Evolutionary conservation across 2,329 filamentous ascomycete species (phyloP).

Genomic region (Dactylellina parvicollis): DNA sequence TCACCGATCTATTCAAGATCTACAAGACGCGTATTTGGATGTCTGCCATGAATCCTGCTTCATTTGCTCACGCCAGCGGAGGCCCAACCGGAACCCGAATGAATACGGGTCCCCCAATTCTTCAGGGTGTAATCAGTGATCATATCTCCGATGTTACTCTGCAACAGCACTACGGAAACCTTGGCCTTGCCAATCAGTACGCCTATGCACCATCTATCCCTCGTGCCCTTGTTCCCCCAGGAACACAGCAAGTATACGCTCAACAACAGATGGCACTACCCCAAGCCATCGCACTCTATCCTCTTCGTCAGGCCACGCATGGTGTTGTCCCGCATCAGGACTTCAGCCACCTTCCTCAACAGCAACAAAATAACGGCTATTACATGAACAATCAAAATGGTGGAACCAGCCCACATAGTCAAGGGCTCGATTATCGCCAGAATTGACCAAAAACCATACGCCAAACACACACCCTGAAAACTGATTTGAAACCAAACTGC

Average conservation of each 20-base stretch:
- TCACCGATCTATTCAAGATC: slow-evolving; percentile 97
- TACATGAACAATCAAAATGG: slow-evolving; percentile 51
- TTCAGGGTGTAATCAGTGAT: slow-evolving; percentile 50
- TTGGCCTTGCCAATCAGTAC: slow-evolving; percentile 35
- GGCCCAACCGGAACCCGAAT: slow-evolving; percentile 23
- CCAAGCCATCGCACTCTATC: slow-evolving; percentile 42
- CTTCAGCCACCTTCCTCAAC: slow-evolving; percentile 53
- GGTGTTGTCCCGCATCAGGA: slow-evolving; percentile 50
- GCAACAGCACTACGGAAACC: slow-evolving; percentile 49
- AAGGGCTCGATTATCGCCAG: slow-evolving; percentile 46
- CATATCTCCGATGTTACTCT: slow-evolving; percentile 47
- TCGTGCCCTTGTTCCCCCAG: slow-evolving; percentile 46
- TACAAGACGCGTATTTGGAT: slow-evolving; percentile 99
- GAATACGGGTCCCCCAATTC: slow-evolving; percentile 45
- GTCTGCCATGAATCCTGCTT: slow-evolving; percentile 97
- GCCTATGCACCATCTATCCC: slow-evolving; percentile 48
- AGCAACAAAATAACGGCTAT: slow-evolving; percentile 52
- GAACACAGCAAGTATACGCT: slow-evolving; percentile 50
- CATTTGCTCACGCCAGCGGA: slow-evolving; percentile 80
- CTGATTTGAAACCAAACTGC: slow-evolving; percentile 2
- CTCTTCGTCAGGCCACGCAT: slow-evolving; percentile 45
- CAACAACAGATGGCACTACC: slow-evolving; percentile 50
- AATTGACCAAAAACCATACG: slow-evolving; percentile 7
- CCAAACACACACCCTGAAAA: background rate
- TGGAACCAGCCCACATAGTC: slow-evolving; percentile 38